Evolutionary conservation across 2,329 filamentous ascomycete genomes (phyloP), one percentile per base, ranked within the genome.

Genomic region (Pseudovirgaria hyperparasitica): DNA sequence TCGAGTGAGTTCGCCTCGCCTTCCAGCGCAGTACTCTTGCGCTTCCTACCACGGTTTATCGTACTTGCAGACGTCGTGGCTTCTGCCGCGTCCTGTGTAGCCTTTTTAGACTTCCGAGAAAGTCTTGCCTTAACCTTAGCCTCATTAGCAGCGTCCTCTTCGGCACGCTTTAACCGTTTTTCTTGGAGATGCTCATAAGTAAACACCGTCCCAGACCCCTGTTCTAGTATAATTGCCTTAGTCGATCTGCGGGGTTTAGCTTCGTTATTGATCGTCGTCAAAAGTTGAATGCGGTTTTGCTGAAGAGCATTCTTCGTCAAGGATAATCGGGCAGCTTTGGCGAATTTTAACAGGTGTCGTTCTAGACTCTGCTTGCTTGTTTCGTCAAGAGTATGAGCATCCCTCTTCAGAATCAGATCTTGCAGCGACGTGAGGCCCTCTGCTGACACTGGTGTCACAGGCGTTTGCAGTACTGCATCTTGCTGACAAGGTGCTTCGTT

Each of bases 261-360:
- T 39, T 46, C 35, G 32, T 46, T 42, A 28, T 47, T 45, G 9
- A 46, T 40, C 25, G 28, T 38, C 11, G 32, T 28, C 19, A 52
- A 39, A 33, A 46, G 37, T 27, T 32, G 27, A 29, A 41, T 46
- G 22, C 40, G 35, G 18, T 52, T 38, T 27, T 46, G 28, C 13
- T 39, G 36, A 17, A 53, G 37, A 28, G 38, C 32, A 33, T 19
- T 9, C 25, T 43, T 22, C 12, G 38, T 32, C 31, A 43, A 41
- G 20, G 36, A 39, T 29, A 32, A 33, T 35, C 44, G 26, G 29
- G 39, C 35, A 21, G 48, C 45, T 19, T 34, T 40, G 9, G 30
- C 27, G 4, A 41, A 26, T 26, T 41, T 43, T 20, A 34, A n/a
- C 10, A 36, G 8, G 23, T 32, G 27, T 25, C 27, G 35, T 24